Evolutionary conservation across 371 early-diverging fungal genomes (phyloP).

Genomic region (Mortierella sp.): DNA sequence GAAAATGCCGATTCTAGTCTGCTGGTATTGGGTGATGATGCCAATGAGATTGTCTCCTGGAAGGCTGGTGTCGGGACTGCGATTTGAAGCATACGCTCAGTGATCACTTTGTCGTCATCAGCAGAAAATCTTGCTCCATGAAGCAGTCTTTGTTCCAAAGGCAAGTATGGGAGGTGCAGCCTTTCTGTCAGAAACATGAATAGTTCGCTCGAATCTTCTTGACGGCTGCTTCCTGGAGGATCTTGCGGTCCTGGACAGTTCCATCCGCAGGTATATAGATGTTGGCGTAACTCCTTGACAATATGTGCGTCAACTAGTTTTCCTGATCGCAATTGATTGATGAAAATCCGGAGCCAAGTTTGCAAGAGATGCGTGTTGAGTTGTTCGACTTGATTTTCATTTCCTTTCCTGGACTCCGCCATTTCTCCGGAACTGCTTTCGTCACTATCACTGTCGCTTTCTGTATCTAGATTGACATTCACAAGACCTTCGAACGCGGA

Average conservation of each 20-base stretch:
- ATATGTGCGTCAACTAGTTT: conserved; percentile 59
- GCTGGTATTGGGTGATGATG: not conserved
- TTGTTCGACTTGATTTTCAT: conserved; percentile 18
- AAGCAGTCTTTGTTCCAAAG: conserved; percentile 66
- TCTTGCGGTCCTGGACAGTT: conserved; percentile 46
- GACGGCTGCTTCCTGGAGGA: conserved; percentile 57
- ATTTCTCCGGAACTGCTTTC: not conserved
- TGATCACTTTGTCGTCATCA: conserved; percentile 70
- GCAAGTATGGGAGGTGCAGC: conserved; percentile 68
- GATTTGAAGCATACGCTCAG: conserved; percentile 66
- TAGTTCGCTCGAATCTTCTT: conserved; percentile 71
- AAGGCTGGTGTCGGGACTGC: conserved; percentile 57
- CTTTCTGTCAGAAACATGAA: conserved; percentile 69
- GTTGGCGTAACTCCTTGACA: conserved; percentile 62
- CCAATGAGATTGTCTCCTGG: conserved; percentile 5
- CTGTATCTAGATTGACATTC: conserved; percentile 45
- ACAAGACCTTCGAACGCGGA: conserved; percentile 65
- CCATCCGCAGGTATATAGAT: conserved; percentile 66
- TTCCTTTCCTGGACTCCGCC: conserved; percentile 6
- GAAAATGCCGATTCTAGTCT: conserved; percentile 30
- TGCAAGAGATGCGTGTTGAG: conserved; percentile 57
- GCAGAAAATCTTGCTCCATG: conserved; percentile 66
- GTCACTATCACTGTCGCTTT: conserved; percentile 48
- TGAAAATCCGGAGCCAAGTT: conserved; percentile 63
- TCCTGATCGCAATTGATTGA: conserved; percentile 68